A percentile compares a stretch with the other conserved stretches of the same genome.
Conservation (phyloP, 2,329 filamentous ascomycete genomes). For the Curvularia lunata region DNA sequence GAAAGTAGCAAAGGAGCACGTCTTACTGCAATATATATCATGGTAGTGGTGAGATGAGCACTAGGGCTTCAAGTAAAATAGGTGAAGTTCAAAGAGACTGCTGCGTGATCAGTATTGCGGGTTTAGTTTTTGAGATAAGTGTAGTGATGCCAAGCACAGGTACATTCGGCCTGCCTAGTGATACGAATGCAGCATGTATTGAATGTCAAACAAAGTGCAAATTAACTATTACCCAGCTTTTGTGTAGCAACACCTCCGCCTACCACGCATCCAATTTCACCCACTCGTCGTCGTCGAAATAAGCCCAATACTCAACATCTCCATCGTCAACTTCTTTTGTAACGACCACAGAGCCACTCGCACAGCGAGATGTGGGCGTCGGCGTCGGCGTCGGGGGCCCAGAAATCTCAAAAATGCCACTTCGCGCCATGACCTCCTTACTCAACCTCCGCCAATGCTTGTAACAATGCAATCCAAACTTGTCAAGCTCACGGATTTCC, state of each 20-base stretch:
- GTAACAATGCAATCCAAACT: conserved; percentile 3
- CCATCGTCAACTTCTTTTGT: not conserved
- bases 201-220: not conserved
- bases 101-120: no score
- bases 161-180: no score
- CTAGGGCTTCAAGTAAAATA: no score
- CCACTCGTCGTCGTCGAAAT: not conserved
- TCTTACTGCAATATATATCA: no score
- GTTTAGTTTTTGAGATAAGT: no score
- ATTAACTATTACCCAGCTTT: not conserved
- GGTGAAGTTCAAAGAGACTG: no score
- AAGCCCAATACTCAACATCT: not conserved
- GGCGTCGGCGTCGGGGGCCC: conserved; percentile 1
- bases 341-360: not conserved
- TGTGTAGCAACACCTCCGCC: not conserved
- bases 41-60: no score
- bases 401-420: conserved; percentile 2
- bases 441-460: not conserved
- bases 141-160: no score
- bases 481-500: not conserved
- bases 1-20: no score
- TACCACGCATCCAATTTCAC: not conserved
- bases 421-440: conserved; percentile 1
- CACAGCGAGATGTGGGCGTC: not conserved
- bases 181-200: not conserved